Evolutionary conservation across 2,329 filamentous ascomycete species (phyloP).

Genomic region (Aspergillus niger): DNA sequence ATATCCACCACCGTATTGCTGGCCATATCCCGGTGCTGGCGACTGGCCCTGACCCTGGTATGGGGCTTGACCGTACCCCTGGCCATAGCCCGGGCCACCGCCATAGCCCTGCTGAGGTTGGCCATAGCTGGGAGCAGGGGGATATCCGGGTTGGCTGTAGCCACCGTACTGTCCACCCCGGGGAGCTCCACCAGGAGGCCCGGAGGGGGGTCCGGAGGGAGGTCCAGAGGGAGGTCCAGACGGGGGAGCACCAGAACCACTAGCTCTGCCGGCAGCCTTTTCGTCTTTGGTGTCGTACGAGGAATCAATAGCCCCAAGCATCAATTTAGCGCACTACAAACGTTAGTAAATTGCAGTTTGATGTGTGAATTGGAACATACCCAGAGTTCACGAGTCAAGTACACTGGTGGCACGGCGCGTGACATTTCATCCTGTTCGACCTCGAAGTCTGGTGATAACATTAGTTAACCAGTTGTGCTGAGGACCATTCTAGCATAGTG

Average conservation of each 20-base stretch:
- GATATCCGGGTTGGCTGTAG: conserved; percentile 27
- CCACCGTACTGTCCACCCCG: conserved; percentile 42
- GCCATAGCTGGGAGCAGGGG: conserved; percentile 24
- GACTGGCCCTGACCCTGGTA: conserved; percentile 17
- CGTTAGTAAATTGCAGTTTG: conserved; percentile 18
- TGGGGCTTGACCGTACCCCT: conserved; percentile 12
- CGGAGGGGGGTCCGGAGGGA: conserved; percentile 15
- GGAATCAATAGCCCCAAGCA: conserved; percentile 67
- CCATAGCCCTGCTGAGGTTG: conserved; percentile 28
- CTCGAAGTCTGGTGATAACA: conserved; percentile 58
- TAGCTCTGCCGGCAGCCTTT: conserved; percentile 47
- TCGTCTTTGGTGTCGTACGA: conserved; percentile 69
- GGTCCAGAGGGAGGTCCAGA: conserved; percentile 14
- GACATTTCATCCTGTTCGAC: conserved; percentile 69
- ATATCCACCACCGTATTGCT: conserved; percentile 27
- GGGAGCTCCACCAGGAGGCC: conserved; percentile 22
- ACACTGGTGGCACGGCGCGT: conserved; percentile 61
- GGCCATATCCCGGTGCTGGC: conserved; percentile 25
- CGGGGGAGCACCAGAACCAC: conserved; percentile 14
- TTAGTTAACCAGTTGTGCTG: conserved; percentile 9
- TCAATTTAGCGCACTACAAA: conserved; percentile 61
- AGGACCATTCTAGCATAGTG: not conserved
- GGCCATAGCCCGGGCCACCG: conserved; percentile 6
- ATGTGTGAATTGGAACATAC: conserved; percentile 32
- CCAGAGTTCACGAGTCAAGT: conserved; percentile 67